A percentile compares a stretch with the other conserved stretches of the same genome.
phyloP scores from a whole-genome alignment of 2,329 filamentous ascomycete genomes.

The Aspergillus tanneri region DNA sequence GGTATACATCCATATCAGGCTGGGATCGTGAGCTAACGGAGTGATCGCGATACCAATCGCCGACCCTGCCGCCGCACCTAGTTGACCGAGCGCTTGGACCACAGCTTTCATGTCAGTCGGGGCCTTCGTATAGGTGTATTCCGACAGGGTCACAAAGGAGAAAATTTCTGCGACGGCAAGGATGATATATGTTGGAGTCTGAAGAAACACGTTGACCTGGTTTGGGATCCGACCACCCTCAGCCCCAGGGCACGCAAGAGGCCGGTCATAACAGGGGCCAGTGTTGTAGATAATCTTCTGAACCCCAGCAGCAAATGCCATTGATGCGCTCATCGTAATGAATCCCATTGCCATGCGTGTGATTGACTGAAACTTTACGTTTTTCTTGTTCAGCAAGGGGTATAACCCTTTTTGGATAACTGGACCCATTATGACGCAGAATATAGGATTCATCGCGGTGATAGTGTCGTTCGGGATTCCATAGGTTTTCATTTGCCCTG shows the following conservation, averaged over 20 bases:
- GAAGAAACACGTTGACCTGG: conserved; percentile 41
- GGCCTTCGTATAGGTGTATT: conserved; percentile 47
- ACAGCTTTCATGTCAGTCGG: conserved; percentile 42
- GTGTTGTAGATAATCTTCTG: conserved; percentile 60
- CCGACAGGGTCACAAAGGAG: conserved; percentile 42
- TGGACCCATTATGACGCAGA: conserved; percentile 59
- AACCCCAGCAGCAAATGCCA: conserved; percentile 57
- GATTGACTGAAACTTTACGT: conserved; percentile 60
- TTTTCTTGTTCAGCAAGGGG: conserved; percentile 52
- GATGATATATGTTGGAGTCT: conserved; percentile 42
- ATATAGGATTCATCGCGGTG: conserved; percentile 59
- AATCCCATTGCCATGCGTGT: conserved; percentile 58
- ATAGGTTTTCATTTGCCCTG: conserved; percentile 56
- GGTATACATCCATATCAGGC: not conserved
- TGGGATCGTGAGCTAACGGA: not conserved
- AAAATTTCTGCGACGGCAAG: conserved; percentile 47
- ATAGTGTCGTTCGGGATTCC: conserved; percentile 62
- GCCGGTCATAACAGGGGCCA: conserved; percentile 53
- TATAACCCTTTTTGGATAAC: conserved; percentile 56
- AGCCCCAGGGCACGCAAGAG: conserved; percentile 35
- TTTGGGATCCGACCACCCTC: conserved; percentile 24
- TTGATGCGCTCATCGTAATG: conserved; percentile 51
- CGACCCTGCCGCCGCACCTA: conserved; percentile 9
- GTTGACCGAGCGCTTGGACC: conserved; percentile 28
- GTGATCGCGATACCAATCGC: not conserved